Evolutionary conservation across 345 rosid genomes (phyloP), one percentile per base, ranked within the genome.

Genomic region (Microcos paniculata): DNA sequence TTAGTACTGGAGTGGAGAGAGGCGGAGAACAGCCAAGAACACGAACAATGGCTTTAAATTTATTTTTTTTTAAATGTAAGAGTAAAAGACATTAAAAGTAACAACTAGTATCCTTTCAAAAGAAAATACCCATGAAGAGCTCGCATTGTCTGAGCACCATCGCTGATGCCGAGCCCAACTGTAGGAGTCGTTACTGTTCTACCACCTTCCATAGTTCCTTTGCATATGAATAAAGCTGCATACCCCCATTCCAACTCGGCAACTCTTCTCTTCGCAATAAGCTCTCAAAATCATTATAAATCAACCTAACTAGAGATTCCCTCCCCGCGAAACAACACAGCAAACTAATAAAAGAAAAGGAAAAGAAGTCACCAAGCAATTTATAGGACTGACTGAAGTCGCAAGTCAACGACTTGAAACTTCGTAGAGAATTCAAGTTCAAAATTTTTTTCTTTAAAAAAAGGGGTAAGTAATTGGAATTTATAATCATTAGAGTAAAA

Each of bases 121-220:
- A 42, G 21, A 48, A 69, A 64, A 84, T 90, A 95, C 98, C 99
- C 99, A 35, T 90, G 96, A 68, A 79, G 78, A 72, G 87, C 80
- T 77, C 90, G 92, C 23, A 79, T 61, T 86, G 83, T 89, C 51
- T 82, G 86, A 76, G 62, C 83, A 70, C 85, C 86, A 69, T 85
- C 85, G 23, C 71, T 38, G 73, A 64, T 85, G 28, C 71, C 55
- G 71, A 71, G 76, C 81, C 93, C 92, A 80, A 83, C 88, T n/a
- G 86, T 74, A 62, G 92, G 92, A 76, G 87, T 81, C 72, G 89
- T 80, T 52, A 82, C 72, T 65, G 84, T 80, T 79, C 75, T 80
- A 49, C 91, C 93, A 91, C 92, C 83, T 87, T 90, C 91, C 99
- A 96, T 96, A 76, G 51, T 84, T 88, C 45, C 77, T 87, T 57